Base-by-base conservation (phyloP, 2,329 filamentous ascomycete species). In the Aspergillus sp. region DNA sequence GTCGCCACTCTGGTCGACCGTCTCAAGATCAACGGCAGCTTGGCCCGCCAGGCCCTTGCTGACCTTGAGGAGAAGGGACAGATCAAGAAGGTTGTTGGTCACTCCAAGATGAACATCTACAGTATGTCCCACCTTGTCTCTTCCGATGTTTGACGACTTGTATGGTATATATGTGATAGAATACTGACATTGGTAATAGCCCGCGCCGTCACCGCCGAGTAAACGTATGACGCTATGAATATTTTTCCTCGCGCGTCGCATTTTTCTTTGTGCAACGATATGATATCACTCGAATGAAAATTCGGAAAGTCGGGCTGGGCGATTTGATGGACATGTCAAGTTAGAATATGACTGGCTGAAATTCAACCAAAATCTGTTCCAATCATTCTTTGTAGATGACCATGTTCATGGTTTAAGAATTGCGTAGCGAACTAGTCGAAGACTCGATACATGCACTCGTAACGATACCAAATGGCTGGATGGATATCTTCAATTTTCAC, bases 1-100 rank as follows among this genome's bases (percentile, higher is more conserved):
- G 90, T 98, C 77, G 93, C 95, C 77, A 94, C 92, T 75, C 92
- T 99, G 77, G 95, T 99, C 88, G 95, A 99, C 84, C 89, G 95
- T 83, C 88, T 99, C 83, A 99, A 99, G 92, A 96, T 99, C 87
- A 99, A 99, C 86, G 96, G 95, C 78, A 96, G 92, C 74, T 86
- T 99, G 78, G 95, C 95, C 72, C 89, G 95, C 78, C 85, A 87
- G 84, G 94, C 91, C 82, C 85, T 98, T 71, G 85, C 85, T 79
- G 94, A 98, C 79, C 87, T 98, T 74, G 94, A 98, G 89, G 92
- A 96, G 87, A 95, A 93, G 88, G 95, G 94, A 75, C 87, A 92
- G 82, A 99, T 99, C 86, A 96, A 95, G 89, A 94, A 96, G 83
- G 87, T 99, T 75, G 92, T 98, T 71, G 88, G 87, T 72, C 96